Percentiles rank a stretch among this genome's conserved stretches.
These are phyloP conservation scores for Podila clonocystis DNA, from an alignment of 192 early-diverging fungal genomes.

Conservation along the genomic window DNA sequence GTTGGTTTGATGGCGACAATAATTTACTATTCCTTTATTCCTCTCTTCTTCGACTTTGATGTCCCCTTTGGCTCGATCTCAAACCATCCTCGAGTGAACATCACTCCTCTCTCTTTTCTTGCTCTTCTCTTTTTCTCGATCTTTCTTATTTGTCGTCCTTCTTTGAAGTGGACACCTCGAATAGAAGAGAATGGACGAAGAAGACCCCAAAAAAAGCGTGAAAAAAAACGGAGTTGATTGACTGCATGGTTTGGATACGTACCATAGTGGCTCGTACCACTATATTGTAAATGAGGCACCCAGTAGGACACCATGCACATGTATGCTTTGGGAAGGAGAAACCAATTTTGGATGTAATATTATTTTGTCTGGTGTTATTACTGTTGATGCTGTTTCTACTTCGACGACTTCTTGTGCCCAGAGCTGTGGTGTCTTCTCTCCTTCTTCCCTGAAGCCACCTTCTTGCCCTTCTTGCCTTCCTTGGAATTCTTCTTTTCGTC, in stretches of 20 bases:
- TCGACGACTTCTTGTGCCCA: not conserved
- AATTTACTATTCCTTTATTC: not conserved
- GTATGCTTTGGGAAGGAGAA: no score
- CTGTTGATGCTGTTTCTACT: not conserved
- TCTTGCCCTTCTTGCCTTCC: not conserved
- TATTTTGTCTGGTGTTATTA: no score
- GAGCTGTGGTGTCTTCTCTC: not conserved
- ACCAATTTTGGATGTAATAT: no score
- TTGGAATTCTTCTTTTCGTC: not conserved
- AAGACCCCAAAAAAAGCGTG: not conserved
- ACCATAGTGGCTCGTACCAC: no score
- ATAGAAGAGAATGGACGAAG: not conserved
- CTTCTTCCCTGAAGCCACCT: not conserved
- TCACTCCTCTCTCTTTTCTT: not conserved
- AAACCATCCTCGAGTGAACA: constrained; percentile 13
- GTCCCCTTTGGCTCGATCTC: constrained; percentile 11
- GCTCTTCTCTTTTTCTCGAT: not conserved
- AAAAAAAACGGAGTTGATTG: no score
- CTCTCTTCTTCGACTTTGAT: not conserved
- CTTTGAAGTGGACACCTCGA: no score
- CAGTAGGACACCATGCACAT: no score
- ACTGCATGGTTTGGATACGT: no score
- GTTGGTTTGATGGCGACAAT: not conserved
- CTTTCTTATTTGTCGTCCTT: no score
- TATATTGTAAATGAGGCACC: no score